These are phyloP conservation scores for Neonectria coccinea DNA, from an alignment of 2,329 filamentous ascomycete genomes.

Conservation along the genomic window DNA sequence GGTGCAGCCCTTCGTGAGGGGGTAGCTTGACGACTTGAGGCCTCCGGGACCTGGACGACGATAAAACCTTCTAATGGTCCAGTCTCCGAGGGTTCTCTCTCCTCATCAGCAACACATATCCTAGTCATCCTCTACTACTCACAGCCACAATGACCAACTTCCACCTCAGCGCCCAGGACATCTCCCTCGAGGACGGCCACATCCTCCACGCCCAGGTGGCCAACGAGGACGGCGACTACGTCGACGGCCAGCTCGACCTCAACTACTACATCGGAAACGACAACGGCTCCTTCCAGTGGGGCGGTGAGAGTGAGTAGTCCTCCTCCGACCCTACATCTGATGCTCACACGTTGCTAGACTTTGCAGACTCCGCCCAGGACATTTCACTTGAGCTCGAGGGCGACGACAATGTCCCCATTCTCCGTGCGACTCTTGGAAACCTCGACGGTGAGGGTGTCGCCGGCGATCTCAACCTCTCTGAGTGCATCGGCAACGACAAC, in stretches of 20 bases:
- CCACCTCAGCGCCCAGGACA: constrained; percentile 59
- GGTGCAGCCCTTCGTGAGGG: constrained; percentile 17
- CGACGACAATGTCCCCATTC: constrained; percentile 61
- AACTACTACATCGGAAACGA: constrained; percentile 64
- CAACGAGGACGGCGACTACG: constrained; percentile 56
- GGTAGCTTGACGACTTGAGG: constrained; percentile 1
- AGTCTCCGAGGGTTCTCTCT: background rate
- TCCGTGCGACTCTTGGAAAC: constrained; percentile 61
- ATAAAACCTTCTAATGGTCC: background rate
- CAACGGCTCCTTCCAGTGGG: constrained; percentile 62
- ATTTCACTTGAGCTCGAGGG: constrained; percentile 64
- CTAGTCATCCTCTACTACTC: background rate
- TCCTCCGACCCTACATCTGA: background rate
- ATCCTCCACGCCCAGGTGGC: constrained; percentile 59
- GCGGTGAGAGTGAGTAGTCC: constrained; percentile 45
- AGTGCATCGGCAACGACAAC: constrained; percentile 65
- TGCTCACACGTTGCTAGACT: constrained; percentile 47
- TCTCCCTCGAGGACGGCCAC: constrained; percentile 62
- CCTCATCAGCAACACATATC: background rate
- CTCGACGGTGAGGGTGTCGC: constrained; percentile 55
- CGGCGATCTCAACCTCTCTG: constrained; percentile 66
- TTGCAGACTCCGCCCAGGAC: constrained; percentile 59
- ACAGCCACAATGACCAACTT: constrained; percentile 48
- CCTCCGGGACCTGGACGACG: background rate
- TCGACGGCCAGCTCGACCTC: constrained; percentile 62